Evolutionary conservation across 148 eudicot genomes (phyloP).

Genomic region (Rhododendron williamsianum): DNA sequence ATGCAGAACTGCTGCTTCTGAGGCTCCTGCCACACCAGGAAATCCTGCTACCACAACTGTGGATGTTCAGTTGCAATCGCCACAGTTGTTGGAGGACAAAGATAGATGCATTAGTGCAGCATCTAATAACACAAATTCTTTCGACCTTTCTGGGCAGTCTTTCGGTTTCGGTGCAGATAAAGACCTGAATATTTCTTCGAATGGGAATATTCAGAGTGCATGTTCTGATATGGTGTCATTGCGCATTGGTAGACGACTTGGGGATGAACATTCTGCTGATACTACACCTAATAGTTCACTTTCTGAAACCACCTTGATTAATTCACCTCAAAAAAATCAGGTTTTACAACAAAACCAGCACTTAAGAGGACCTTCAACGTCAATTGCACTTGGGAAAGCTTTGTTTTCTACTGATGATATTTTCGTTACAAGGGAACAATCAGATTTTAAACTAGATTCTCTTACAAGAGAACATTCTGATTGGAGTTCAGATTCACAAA

Average conservation of each 20-base stretch:
- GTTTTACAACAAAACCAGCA: slow-evolving; percentile 24
- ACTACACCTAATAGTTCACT: slow-evolving; percentile 23
- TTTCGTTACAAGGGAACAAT: slow-evolving; percentile 15
- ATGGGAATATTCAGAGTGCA: slow-evolving; percentile 28
- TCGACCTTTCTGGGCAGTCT: slow-evolving; percentile 22
- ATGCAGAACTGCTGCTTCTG: slow-evolving; percentile 20
- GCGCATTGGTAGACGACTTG: slow-evolving; percentile 22
- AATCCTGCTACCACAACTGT: slow-evolving; percentile 20
- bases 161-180: slow-evolving; percentile 22
- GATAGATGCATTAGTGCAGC: slow-evolving; percentile 10
- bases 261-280: slow-evolving; percentile 26
- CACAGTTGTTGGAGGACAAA: slow-evolving; percentile 20
- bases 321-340: slow-evolving; percentile 20
- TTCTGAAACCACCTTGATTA: slow-evolving; percentile 20
- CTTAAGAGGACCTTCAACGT: slow-evolving; percentile 27
- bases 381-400: slow-evolving; percentile 25
- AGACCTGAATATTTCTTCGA: slow-evolving; percentile 18
- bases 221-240: slow-evolving; percentile 38
- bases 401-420: slow-evolving; percentile 18
- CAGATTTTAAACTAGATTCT: slow-evolving; percentile 30
- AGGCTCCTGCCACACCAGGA: slow-evolving; percentile 22
- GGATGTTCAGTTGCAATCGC: slow-evolving; percentile 21
- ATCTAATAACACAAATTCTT: slow-evolving; percentile 14
- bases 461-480: slow-evolving; percentile 25
- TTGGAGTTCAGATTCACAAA: slow-evolving; percentile 25